Percentiles rank a stretch among this genome's conserved stretches.
Conservation (phyloP, 148 eudicot species). For the Chenopodium quinoa region DNA sequence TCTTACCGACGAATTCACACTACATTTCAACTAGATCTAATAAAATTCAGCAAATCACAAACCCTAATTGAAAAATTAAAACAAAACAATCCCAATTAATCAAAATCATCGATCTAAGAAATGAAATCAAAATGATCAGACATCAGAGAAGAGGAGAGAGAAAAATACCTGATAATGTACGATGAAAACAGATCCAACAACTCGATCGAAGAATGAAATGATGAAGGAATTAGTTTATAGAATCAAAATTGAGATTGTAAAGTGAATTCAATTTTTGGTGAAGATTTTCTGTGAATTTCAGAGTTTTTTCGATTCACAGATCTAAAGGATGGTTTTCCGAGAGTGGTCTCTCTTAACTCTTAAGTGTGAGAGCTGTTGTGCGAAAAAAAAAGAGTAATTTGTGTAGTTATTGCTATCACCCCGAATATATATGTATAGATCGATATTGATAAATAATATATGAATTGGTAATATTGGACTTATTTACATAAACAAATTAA, state of each 20-base stretch:
- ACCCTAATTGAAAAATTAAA: background rate
- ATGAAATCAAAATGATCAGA: background rate
- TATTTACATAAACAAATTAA: too few relatives aligned
- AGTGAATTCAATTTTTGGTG: background rate
- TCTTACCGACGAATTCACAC: conserved; percentile 10
- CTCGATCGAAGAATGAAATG: background rate
- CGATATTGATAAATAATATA: too few relatives aligned
- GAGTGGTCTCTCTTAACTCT: background rate
- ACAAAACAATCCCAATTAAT: background rate
- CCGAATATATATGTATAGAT: background rate
- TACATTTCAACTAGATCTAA: conserved; percentile 25
- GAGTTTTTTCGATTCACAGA: background rate
- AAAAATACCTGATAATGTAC: background rate
- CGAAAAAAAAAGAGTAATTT: background rate
- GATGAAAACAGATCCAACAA: background rate
- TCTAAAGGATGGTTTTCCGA: background rate
- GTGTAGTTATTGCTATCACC: background rate
- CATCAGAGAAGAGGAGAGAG: background rate
- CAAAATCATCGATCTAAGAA: background rate
- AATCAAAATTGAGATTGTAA: background rate
- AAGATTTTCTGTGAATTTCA: background rate
- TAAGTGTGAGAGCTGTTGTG: too few relatives aligned
- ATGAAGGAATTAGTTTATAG: background rate
- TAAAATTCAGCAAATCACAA: background rate
- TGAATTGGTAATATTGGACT: too few relatives aligned